A percentile compares a stretch with the other conserved stretches of the same genome.
Conservation (phyloP, 2,329 filamentous ascomycete species). For the Neonectria hederae region DNA sequence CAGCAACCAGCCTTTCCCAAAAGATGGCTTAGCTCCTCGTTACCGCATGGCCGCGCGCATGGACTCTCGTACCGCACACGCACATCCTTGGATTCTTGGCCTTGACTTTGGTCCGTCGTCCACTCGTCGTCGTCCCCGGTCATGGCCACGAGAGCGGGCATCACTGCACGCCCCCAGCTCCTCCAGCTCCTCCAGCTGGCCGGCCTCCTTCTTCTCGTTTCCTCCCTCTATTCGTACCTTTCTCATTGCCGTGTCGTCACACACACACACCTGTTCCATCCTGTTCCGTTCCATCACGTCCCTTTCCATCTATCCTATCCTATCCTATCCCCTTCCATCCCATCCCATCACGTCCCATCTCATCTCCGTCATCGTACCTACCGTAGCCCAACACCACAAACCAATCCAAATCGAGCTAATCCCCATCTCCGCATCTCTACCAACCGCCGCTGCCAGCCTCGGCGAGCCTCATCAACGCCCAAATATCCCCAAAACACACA, state of each 20-base stretch:
- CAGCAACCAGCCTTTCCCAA: constrained; percentile 38
- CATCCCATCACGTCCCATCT: constrained; percentile 2
- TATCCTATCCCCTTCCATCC: not conserved
- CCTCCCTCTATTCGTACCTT: not conserved
- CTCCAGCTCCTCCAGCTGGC: constrained; percentile 3
- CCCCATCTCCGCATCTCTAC: not conserved
- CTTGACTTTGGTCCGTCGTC: constrained; percentile 20
- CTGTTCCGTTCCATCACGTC: not conserved
- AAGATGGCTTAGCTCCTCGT: constrained; percentile 27
- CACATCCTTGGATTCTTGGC: not conserved
- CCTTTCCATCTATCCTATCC: no score
- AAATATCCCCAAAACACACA: constrained; percentile 14
- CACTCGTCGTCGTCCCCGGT: constrained; percentile 17
- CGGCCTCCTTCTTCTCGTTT: not conserved
- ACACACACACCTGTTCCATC: not conserved
- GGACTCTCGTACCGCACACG: constrained; percentile 32
- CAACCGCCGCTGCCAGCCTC: constrained; percentile 6
- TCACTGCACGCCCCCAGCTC: constrained; percentile 11
- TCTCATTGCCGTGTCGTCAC: constrained; percentile 1
- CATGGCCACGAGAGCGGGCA: not conserved
- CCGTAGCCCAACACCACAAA: constrained; percentile 6
- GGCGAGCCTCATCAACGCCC: constrained; percentile 18
- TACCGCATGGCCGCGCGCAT: constrained; percentile 29
- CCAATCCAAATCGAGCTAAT: constrained; percentile 2
- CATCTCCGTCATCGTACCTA: not conserved